Base-by-base conservation (phyloP, 192 early-diverging fungal species). In the Backusella parvicylindrica region DNA sequence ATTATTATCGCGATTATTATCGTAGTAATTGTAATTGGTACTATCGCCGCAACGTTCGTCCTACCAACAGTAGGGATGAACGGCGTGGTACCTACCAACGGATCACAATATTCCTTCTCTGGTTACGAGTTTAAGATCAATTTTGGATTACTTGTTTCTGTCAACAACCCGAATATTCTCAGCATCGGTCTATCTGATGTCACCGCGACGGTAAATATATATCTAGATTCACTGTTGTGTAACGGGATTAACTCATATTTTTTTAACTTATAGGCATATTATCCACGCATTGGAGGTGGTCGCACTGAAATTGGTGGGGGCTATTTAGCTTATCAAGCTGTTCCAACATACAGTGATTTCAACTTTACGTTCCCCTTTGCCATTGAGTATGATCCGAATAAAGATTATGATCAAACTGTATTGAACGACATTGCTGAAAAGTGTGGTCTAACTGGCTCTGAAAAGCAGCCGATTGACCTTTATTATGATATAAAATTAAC, bases 341-440 rank as follows among this genome's bases (percentile, higher is more conserved):
- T 88, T 37, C 74, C 79, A 1, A 56, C n/a, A 3, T 64, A 85
- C 26, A 77, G 71, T 3, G 77, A 76, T 41, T 75, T 67, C 16
- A 77, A 67, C 33, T 79, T 88, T 35, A 75, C 73, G 0, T 88
- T 85, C 60, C 85, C 85, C 16, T 86, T 88, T 71, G 18, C 71
- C 0, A 80, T 86, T 13, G 30, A 71, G n/a, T 88, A 88, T 50
- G 41, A 81, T 36, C 43, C 81, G 2, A 32, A 43, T 3, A 30
- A 73, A 12, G 84, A 88, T 64, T 41, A 60, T 1, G 79, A 79
- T 32, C 63, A 77, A 30, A 74, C 79, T 11, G 82, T 88, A 7
- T 6, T 88, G 31, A 47, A 64, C 7, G 83, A 84, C 31, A 79
- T 88, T 75, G 70, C 82, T n/a, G 68, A 38, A 40, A 79, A 80